These are phyloP conservation scores for Plasmopara viticola DNA, from an alignment of 352 stramenopile species.

Conservation along the genomic window DNA sequence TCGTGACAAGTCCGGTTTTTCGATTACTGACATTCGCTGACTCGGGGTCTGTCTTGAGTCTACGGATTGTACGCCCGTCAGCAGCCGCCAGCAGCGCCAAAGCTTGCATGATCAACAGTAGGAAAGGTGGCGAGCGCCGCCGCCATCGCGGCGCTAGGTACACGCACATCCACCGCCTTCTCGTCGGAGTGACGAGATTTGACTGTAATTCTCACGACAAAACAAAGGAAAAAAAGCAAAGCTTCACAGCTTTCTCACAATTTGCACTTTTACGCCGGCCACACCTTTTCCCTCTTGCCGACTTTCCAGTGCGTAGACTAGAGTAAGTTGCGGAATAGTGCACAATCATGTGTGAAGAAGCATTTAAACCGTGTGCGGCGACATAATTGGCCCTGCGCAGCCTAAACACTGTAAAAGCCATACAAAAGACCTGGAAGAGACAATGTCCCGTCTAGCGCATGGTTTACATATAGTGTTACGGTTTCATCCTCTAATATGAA, in stretches of 20 bases:
- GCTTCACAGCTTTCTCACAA: conserved; percentile 9
- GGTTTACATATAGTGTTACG: too few species aligned
- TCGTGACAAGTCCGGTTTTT: conserved; percentile 17
- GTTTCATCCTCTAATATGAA: too few species aligned
- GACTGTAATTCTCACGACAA: conserved; percentile 19
- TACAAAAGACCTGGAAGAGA: too few species aligned
- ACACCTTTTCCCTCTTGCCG: conserved; percentile 17
- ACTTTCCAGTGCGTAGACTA: conserved; percentile 23
- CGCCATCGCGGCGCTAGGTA: conserved; percentile 27
- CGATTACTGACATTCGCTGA: background rate
- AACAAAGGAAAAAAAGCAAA: conserved; percentile 10
- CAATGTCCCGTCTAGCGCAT: too few species aligned
- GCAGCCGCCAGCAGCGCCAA: conserved; percentile 7
- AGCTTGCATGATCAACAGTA: conserved; percentile 6
- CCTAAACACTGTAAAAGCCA: too few species aligned
- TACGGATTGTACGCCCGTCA: conserved; percentile 13
- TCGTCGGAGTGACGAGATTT: conserved; percentile 11
- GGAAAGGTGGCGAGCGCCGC: conserved; percentile 5
- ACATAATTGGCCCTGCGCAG: too few species aligned
- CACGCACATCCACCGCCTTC: conserved; percentile 19
- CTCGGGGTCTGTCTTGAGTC: conserved; percentile 2
- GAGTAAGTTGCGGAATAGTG: background rate
- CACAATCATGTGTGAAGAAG: background rate
- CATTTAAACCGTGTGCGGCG: too few species aligned
- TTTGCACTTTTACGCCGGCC: conserved; percentile 4